Conservation (phyloP, 2,329 filamentous ascomycete genomes). For the Myriangium duriaei region DNA sequence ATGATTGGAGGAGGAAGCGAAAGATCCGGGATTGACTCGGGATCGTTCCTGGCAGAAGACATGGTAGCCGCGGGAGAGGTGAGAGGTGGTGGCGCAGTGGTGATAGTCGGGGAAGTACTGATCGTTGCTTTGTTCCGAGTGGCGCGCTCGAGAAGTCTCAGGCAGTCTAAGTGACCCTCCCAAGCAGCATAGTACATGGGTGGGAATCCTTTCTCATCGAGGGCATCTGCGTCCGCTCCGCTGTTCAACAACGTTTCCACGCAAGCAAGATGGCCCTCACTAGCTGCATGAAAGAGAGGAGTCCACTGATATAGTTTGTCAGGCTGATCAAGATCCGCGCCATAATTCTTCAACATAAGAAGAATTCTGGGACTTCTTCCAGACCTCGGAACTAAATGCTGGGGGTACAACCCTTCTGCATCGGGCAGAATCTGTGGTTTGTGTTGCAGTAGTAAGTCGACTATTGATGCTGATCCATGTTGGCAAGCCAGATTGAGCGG, state of each 20-base stretch:
- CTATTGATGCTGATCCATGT: conserved; percentile 73
- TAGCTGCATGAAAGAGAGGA: conserved; percentile 87
- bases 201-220: conserved; percentile 85
- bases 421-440: conserved; percentile 78
- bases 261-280: conserved; percentile 86
- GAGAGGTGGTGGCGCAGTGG: conserved; percentile 21
- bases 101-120: conserved; percentile 29
- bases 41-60: conserved; percentile 50
- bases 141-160: conserved; percentile 64
- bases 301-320: conserved; percentile 98
- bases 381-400: conserved; percentile 86
- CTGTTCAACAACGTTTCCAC: conserved; percentile 68
- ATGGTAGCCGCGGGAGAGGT: conserved; percentile 29
- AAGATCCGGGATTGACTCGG: conserved; percentile 81
- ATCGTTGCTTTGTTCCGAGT: conserved; percentile 23
- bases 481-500: conserved; percentile 92
- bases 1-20: conserved; percentile 93
- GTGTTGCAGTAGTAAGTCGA: conserved; percentile 70
- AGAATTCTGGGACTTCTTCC: conserved; percentile 70
- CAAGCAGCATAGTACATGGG: conserved; percentile 98
- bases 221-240: conserved; percentile 62
- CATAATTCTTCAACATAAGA: conserved; percentile 68
- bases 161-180: conserved; percentile 92
- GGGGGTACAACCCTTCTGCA: conserved; percentile 91
- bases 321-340: conserved; percentile 78